Evolutionary conservation across 2,329 filamentous ascomycete genomes (phyloP).

Genomic region (Domatiomyces globalis): DNA sequence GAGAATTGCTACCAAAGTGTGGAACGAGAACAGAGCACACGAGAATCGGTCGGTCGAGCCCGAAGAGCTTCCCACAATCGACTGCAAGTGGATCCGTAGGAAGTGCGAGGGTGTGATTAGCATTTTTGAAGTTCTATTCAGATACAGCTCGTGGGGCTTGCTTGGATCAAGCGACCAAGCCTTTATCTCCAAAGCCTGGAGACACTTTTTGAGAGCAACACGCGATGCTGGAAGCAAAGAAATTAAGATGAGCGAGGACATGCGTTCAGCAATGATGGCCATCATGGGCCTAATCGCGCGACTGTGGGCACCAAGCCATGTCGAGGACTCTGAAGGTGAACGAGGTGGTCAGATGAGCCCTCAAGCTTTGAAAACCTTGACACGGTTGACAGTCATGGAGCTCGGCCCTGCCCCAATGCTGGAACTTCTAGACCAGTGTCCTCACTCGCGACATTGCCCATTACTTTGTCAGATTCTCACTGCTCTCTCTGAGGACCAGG

Average conservation of each 20-base stretch:
- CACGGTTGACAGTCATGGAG: conserved; percentile 1
- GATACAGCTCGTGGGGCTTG: conserved; percentile 34
- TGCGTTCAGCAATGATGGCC: not conserved
- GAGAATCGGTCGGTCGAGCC: conserved; percentile 44
- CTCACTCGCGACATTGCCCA: not conserved
- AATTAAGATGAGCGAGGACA: conserved; percentile 69
- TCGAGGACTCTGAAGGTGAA: not conserved
- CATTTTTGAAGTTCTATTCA: conserved; percentile 41
- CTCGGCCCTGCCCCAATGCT: not conserved
- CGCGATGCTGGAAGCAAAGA: conserved; percentile 60
- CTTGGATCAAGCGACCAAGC: conserved; percentile 24
- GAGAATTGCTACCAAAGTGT: conserved; percentile 38
- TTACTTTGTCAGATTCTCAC: not conserved
- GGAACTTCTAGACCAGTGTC: conserved; percentile 1
- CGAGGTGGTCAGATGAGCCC: not conserved
- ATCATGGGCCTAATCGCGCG: not conserved
- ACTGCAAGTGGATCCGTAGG: conserved; percentile 73
- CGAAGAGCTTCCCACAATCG: conserved; percentile 69
- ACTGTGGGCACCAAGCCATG: not conserved
- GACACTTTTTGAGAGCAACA: conserved; percentile 47
- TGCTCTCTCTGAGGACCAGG: not conserved
- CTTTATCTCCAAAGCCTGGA: conserved; percentile 46
- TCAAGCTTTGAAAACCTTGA: not conserved
- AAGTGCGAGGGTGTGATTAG: conserved; percentile 54
- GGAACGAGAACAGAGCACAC: conserved; percentile 60